A percentile compares a stretch with the other conserved stretches of the same genome.
These are phyloP conservation scores for Ensete glaucum DNA, from an alignment of 176 grass and related monocot species.

Conservation along the genomic window DNA sequence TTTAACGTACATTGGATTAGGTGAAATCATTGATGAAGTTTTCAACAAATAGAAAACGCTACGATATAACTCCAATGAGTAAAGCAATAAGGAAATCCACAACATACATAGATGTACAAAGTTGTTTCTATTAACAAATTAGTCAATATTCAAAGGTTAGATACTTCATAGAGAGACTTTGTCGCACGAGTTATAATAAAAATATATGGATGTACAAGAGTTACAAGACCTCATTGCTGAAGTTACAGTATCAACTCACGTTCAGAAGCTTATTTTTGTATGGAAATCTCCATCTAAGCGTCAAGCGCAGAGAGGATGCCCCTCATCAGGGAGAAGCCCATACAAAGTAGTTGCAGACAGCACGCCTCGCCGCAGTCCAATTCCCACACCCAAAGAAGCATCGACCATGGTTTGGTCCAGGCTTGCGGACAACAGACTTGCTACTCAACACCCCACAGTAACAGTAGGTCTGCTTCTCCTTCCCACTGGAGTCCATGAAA, in stretches of 20 bases:
- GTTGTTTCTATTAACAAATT: constrained; percentile 55
- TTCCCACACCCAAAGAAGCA: constrained; percentile 87
- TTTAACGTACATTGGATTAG: no score
- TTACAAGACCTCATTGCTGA: constrained; percentile 34
- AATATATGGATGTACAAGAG: constrained; percentile 37
- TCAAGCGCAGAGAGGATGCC: constrained; percentile 3
- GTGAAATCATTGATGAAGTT: no score
- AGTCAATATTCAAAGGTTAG: not conserved
- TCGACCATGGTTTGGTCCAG: constrained; percentile 65
- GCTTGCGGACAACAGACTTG: constrained; percentile 57
- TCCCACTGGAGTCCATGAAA: constrained; percentile 16
- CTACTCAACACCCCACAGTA: constrained; percentile 71
- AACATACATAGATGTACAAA: not conserved
- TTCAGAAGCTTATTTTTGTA: constrained; percentile 6
- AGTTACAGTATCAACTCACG: constrained; percentile 5
- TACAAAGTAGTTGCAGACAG: constrained; percentile 58
- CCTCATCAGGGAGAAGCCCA: constrained; percentile 39
- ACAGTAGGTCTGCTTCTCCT: constrained; percentile 52
- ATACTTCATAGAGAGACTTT: not conserved
- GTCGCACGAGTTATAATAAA: constrained; percentile 13
- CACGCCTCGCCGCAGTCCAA: constrained; percentile 65
- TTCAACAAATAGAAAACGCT: not conserved
- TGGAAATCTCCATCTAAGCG: constrained; percentile 15
- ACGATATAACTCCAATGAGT: not conserved
- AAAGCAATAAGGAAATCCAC: not conserved